These are phyloP conservation scores for Claviceps pusilla DNA, from an alignment of 2,329 filamentous ascomycete genomes.

Conservation along the genomic window DNA sequence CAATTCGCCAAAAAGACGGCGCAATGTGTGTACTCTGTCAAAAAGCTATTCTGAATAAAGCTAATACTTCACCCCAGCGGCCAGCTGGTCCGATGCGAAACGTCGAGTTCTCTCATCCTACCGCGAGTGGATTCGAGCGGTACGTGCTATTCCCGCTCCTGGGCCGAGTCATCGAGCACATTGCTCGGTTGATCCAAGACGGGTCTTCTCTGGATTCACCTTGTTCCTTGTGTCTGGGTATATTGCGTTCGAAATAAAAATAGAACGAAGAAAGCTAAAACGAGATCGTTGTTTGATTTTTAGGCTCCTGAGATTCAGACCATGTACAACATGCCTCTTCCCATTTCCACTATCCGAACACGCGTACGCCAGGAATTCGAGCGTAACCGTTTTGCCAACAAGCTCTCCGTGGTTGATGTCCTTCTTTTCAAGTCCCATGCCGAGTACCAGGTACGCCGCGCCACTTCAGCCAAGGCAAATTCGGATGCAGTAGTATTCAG, in stretches of 20 bases:
- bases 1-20: constrained; percentile 73
- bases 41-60: constrained; percentile 1
- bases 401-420: constrained; percentile 77
- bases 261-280: background rate
- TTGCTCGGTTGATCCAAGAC: background rate
- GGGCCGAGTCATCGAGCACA: background rate
- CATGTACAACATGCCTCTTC: constrained; percentile 89
- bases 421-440: constrained; percentile 79
- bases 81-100: constrained; percentile 81
- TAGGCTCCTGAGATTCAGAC: constrained; percentile 92
- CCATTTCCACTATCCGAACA: constrained; percentile 74
- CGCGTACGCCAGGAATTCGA: constrained; percentile 96
- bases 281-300: constrained; percentile 4
- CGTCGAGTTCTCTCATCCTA: constrained; percentile 77
- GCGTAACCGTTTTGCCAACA: constrained; percentile 81
- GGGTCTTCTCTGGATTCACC: background rate
- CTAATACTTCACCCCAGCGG: constrained; percentile 44
- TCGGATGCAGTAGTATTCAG: background rate
- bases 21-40: constrained; percentile 45
- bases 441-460: constrained; percentile 69
- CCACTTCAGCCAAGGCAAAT: constrained; percentile 19
- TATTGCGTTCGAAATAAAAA: background rate
- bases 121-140: constrained; percentile 88
- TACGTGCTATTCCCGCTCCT: constrained; percentile 37
- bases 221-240: background rate